Conservation (phyloP, 495 filamentous ascomycete species). For the Podospora australis region DNA sequence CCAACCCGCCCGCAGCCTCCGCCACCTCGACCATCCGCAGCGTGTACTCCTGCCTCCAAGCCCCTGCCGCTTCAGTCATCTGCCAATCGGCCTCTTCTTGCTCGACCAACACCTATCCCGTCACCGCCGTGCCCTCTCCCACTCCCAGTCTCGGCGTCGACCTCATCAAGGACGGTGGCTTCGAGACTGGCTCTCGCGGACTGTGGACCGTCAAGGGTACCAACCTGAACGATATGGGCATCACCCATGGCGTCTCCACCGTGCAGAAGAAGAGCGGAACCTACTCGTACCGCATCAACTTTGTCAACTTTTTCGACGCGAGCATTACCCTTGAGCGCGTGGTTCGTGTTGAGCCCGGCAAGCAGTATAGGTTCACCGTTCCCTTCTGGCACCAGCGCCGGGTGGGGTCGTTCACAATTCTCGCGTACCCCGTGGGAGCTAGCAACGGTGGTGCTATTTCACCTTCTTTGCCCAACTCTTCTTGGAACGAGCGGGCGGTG, state of each 20-base stretch:
- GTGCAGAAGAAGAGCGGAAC: neutral
- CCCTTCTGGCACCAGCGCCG: no score
- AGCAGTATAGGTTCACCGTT: neutral
- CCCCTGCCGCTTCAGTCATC: neutral
- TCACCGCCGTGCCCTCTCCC: neutral
- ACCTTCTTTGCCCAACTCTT: no score
- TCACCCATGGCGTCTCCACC: no score
- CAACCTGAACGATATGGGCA: neutral
- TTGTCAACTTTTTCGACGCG: neutral
- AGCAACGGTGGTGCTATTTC: no score
- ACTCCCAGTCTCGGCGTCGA: conserved; percentile 5
- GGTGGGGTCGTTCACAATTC: no score
- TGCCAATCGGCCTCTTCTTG: conserved; percentile 3
- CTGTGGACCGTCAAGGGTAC: neutral
- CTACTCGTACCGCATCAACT: neutral
- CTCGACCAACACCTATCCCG: neutral
- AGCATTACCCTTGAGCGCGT: neutral
- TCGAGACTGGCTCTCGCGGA: neutral
- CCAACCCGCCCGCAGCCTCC: neutral
- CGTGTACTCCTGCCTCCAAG: conserved; percentile 3
- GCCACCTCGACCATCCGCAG: conserved; percentile 6
- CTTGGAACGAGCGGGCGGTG: neutral
- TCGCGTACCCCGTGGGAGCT: no score
- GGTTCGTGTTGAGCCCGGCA: neutral
- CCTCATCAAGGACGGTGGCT: conserved; percentile 1